A percentile compares a stretch with the other conserved stretches of the same genome.
phyloP scores from a whole-genome alignment of 2,329 filamentous ascomycete species.

The Tolypocladium ovalisporum region DNA sequence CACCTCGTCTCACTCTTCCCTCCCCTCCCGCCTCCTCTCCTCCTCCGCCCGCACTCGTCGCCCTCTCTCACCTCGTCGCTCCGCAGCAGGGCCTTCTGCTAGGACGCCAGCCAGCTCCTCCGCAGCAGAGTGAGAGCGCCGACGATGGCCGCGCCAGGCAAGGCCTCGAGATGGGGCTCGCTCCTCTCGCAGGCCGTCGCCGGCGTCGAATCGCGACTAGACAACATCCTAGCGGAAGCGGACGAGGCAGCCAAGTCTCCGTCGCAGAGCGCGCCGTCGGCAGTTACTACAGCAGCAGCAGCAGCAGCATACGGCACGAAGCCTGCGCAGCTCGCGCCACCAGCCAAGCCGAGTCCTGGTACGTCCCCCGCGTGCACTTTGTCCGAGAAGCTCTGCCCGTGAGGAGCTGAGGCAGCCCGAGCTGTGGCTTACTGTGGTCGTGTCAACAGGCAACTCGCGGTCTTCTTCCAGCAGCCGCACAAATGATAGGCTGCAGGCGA shows the following conservation, averaged over 20 bases:
- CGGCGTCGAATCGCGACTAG: constrained; percentile 84
- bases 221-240: constrained; percentile 81
- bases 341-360: constrained; percentile 17
- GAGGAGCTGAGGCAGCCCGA: background rate
- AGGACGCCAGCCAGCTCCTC: background rate
- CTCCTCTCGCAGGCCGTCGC: constrained; percentile 86
- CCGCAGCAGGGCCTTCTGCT: background rate
- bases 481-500: constrained; percentile 80
- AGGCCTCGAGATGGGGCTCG: constrained; percentile 56
- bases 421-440: background rate
- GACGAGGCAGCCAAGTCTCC: constrained; percentile 26
- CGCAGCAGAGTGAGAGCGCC: background rate
- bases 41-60: background rate
- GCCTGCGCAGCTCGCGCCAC: constrained; percentile 11
- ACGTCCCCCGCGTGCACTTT: background rate
- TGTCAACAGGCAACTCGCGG: constrained; percentile 36
- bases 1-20: background rate
- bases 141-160: constrained; percentile 37
- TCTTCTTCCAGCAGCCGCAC: constrained; percentile 51
- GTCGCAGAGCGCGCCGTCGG: background rate
- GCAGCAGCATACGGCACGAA: constrained; percentile 9
- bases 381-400: background rate
- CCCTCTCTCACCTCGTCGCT: background rate
- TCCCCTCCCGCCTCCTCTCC: background rate
- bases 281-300: constrained; percentile 16